Evolutionary conservation across 2,329 filamentous ascomycete genomes (phyloP).

Genomic region (Microascus cirrosus): DNA sequence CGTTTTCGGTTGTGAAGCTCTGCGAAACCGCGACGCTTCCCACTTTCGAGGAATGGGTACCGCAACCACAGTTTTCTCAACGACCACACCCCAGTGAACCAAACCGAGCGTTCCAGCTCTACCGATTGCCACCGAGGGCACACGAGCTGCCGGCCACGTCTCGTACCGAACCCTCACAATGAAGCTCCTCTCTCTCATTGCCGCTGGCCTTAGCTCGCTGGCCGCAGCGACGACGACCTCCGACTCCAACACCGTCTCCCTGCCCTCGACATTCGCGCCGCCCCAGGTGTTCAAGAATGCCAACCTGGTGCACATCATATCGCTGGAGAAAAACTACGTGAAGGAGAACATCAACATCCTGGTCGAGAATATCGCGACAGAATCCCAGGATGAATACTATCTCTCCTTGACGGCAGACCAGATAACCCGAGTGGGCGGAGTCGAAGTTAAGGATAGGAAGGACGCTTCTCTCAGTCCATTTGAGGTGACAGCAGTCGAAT

Average conservation of each 20-base stretch:
- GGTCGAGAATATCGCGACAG: conserved; percentile 73
- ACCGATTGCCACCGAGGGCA: not conserved
- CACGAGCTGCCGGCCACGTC: conserved; percentile 5
- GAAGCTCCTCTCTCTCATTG: conserved; percentile 36
- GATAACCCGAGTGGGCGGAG: conserved; percentile 66
- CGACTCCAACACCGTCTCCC: conserved; percentile 38
- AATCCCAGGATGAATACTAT: conserved; percentile 82
- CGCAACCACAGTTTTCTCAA: not conserved
- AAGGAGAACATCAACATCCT: conserved; percentile 90
- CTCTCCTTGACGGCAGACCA: conserved; percentile 71
- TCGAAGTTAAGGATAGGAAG: conserved; percentile 93
- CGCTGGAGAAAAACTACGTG: conserved; percentile 84
- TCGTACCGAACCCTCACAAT: conserved; percentile 17
- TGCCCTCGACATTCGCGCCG: conserved; percentile 63
- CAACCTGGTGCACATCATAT: conserved; percentile 83
- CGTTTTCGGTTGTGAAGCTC: conserved; percentile 1
- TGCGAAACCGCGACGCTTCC: not conserved
- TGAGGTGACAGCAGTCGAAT: conserved; percentile 55
- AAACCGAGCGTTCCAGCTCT: not conserved
- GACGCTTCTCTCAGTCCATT: conserved; percentile 57
- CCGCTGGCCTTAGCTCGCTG: conserved; percentile 48
- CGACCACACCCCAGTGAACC: not conserved
- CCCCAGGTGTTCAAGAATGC: conserved; percentile 88
- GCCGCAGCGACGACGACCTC: conserved; percentile 30
- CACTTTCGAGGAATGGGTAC: not conserved